Conservation (phyloP, 352 stramenopile genomes). For the Thraustotheca clavata region DNA sequence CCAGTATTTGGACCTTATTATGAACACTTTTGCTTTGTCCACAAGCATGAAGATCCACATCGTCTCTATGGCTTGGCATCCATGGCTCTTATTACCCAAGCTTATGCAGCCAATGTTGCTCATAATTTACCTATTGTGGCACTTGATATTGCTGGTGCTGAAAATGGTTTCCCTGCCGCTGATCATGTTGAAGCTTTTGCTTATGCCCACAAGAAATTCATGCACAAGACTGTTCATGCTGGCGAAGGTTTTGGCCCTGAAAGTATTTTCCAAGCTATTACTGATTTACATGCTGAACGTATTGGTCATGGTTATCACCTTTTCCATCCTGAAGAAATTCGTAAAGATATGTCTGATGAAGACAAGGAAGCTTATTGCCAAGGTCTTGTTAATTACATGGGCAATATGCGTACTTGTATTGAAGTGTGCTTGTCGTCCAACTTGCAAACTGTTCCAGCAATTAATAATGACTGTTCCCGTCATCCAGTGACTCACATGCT, state of each 20-base stretch:
- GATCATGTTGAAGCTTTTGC: constrained; percentile 76
- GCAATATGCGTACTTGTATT: constrained; percentile 68
- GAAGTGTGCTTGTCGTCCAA: constrained; percentile 86
- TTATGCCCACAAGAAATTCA: constrained; percentile 81
- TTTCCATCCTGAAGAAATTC: constrained; percentile 71
- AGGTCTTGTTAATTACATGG: constrained; percentile 76
- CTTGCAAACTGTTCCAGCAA: constrained; percentile 71
- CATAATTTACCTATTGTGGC: constrained; percentile 73
- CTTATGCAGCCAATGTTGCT: constrained; percentile 54
- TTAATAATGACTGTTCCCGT: constrained; percentile 56
- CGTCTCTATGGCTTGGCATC: constrained; percentile 75
- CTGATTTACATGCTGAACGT: constrained; percentile 74
- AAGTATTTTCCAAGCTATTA: constrained; percentile 82
- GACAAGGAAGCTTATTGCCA: constrained; percentile 60
- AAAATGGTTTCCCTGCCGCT: constrained; percentile 68
- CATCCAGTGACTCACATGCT: constrained; percentile 80
- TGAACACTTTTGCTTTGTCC: constrained; percentile 70
- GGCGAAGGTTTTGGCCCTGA: constrained; percentile 82
- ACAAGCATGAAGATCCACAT: constrained; percentile 57
- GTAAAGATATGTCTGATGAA: constrained; percentile 37
- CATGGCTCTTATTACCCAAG: constrained; percentile 73
- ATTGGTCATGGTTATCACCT: constrained; percentile 81
- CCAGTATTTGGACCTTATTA: constrained; percentile 77
- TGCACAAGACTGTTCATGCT: constrained; percentile 85
- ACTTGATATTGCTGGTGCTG: constrained; percentile 76